These are phyloP conservation scores for Rhodofomes roseus DNA, from an alignment of 1,284 basidiomycete genomes.

Conservation along the genomic window DNA sequence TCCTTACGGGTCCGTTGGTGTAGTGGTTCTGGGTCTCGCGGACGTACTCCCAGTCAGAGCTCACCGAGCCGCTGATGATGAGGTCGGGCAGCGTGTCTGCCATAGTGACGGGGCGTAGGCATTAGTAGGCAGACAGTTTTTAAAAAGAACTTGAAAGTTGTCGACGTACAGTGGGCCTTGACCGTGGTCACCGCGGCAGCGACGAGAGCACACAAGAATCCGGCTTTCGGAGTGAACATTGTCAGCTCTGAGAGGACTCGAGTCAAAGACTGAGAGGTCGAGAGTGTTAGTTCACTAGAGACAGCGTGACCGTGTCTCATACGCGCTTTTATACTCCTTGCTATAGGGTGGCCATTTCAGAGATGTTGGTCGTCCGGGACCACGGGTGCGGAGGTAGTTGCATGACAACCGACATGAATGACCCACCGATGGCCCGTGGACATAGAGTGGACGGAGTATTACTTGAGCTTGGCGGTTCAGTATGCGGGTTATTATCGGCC, in stretches of 20 bases:
- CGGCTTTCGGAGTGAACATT: background rate
- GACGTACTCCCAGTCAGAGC: conserved; percentile 37
- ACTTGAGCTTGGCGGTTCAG: too few species aligned
- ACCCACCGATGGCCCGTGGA: too few species aligned
- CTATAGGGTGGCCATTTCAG: background rate
- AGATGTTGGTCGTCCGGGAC: too few species aligned
- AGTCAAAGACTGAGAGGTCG: background rate
- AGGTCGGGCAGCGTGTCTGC: conserved; percentile 27
- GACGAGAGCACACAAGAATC: conserved; percentile 1
- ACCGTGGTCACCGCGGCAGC: background rate
- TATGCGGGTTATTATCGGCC: too few species aligned
- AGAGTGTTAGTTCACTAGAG: background rate
- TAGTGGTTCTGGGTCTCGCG: conserved; percentile 42
- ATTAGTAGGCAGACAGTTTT: too few species aligned
- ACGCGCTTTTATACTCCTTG: background rate
- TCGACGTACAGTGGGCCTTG: background rate
- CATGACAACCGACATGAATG: too few species aligned
- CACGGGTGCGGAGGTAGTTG: too few species aligned
- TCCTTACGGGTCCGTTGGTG: conserved; percentile 34
- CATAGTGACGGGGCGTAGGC: background rate
- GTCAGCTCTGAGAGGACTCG: conserved; percentile 1
- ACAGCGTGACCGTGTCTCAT: background rate
- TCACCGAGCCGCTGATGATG: conserved; percentile 14
- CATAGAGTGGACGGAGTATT: too few species aligned
- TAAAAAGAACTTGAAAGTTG: too few species aligned